Conservation (phyloP, 2,329 filamentous ascomycete genomes). For the Emericellopsis cladophorae region DNA sequence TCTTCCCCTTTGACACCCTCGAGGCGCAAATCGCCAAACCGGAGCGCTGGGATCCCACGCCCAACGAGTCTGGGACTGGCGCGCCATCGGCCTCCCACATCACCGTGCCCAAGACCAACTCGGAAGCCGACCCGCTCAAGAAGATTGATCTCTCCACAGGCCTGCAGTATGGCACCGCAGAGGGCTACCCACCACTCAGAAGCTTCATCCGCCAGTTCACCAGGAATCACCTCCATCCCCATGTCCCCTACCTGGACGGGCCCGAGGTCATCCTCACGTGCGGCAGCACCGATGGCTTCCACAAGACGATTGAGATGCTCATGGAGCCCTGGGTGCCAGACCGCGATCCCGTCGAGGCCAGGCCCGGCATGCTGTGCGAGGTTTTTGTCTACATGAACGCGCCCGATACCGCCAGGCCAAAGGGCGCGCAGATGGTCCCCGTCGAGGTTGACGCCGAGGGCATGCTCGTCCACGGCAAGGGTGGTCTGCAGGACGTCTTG, state of each 20-base stretch:
- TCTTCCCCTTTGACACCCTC: constrained; percentile 86
- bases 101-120: constrained; percentile 54
- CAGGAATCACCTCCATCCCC: constrained; percentile 64
- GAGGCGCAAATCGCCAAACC: constrained; percentile 69
- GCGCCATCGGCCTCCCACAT: constrained; percentile 37
- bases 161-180: constrained; percentile 75
- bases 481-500: constrained; percentile 65
- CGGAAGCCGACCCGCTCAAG: constrained; percentile 43
- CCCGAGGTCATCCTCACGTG: constrained; percentile 69
- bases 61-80: constrained; percentile 42
- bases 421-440: constrained; percentile 60
- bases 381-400: constrained; percentile 72
- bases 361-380: constrained; percentile 71
- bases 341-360: constrained; percentile 51
- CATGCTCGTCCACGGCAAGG: constrained; percentile 62
- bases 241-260: constrained; percentile 64
- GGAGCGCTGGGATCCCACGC: constrained; percentile 59
- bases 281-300: constrained; percentile 76
- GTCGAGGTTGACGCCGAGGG: constrained; percentile 69
- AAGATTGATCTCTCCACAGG: constrained; percentile 74
- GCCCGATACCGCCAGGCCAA: constrained; percentile 51
- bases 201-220: constrained; percentile 71
- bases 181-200: constrained; percentile 69
- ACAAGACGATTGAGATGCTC: constrained; percentile 65
- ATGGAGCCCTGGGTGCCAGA: constrained; percentile 63